Conservation (phyloP, 1,284 basidiomycete genomes). For the Apiotrichum veenhuisii region DNA sequence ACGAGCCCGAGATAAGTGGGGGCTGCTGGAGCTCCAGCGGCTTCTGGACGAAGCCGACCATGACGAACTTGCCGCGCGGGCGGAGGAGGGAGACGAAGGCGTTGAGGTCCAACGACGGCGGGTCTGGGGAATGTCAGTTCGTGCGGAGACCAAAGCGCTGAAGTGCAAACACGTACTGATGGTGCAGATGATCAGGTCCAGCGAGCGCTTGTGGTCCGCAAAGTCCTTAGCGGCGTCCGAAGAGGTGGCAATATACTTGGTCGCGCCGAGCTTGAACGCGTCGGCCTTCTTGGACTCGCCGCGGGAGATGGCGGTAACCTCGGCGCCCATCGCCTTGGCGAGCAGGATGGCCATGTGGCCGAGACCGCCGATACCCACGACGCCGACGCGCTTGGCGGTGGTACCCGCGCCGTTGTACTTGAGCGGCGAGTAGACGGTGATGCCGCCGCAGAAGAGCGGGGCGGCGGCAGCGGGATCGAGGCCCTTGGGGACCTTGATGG, state of each 20-base stretch:
- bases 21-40: conserved; percentile 30
- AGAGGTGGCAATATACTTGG: conserved; percentile 45
- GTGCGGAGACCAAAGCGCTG: no score
- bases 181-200: conserved; percentile 52
- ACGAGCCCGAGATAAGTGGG: conserved; percentile 25
- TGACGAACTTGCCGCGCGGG: conserved; percentile 44
- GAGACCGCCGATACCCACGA: conserved; percentile 52
- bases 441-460: conserved; percentile 50
- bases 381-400: conserved; percentile 53
- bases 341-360: conserved; percentile 43
- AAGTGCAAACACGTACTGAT: no score
- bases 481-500: conserved; percentile 60
- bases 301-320: conserved; percentile 58
- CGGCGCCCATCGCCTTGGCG: conserved; percentile 58
- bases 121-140: conserved; percentile 5
- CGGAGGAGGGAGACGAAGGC: conserved; percentile 45
- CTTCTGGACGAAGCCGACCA: conserved; percentile 45
- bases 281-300: conserved; percentile 51
- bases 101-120: conserved; percentile 25
- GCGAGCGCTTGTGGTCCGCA: conserved; percentile 32
- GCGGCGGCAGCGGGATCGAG: conserved; percentile 56
- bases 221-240: conserved; percentile 27
- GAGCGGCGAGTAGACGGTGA: conserved; percentile 53
- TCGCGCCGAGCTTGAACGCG: conserved; percentile 54
- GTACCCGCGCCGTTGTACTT: conserved; percentile 52